Evolutionary conservation across 257 asterid species (phyloP), one percentile per base, ranked within the genome.

Genomic region (Capsicum chinense): DNA sequence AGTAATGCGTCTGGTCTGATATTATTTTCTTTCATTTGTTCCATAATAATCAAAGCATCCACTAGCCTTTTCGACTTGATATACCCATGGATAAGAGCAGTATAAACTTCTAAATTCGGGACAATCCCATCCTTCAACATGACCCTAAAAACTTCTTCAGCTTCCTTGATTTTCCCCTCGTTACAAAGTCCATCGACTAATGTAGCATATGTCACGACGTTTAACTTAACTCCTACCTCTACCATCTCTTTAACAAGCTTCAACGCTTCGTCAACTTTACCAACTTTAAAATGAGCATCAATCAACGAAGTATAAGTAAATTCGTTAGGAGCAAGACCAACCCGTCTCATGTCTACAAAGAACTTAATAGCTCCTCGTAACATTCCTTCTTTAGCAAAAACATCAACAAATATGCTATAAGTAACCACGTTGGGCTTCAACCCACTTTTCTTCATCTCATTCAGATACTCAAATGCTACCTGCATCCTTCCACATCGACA

Each of bases 311-410:
- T 93, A 88, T 88, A 95, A 42, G 98, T 92, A 87, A 88, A 92
- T 84, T 93, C 99, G 76, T 92, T 94, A 79, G 98, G 99, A 85
- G 76, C 80, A 71, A 95, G 92, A 86, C 97, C 99, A 62, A 92
- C 92, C 71, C 99, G 90, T 87, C 92, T 92, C 99, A 95, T 94
- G 87, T 94, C 98, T 44, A 94, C 81, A 70, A 92, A 95, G 86
- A 94, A 91, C 87, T 95, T 95, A 60, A 95, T 88, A 56, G 98
- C 97, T 82, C 93, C 93, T 82, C 79, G 90, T 88, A 93, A 56
- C 98, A 95, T 90, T 62, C 96, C 96, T 90, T 94, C 95, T 89
- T 95, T 95, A 89, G 98, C 92, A 83, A 93, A 94, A 86, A 95
- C 97, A 91, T 95, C 99, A 79, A 95, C 57, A 84, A 94, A 90